Base-by-base conservation (phyloP, 2,329 filamentous ascomycete genomes). In the Cladosporium colombiae region DNA sequence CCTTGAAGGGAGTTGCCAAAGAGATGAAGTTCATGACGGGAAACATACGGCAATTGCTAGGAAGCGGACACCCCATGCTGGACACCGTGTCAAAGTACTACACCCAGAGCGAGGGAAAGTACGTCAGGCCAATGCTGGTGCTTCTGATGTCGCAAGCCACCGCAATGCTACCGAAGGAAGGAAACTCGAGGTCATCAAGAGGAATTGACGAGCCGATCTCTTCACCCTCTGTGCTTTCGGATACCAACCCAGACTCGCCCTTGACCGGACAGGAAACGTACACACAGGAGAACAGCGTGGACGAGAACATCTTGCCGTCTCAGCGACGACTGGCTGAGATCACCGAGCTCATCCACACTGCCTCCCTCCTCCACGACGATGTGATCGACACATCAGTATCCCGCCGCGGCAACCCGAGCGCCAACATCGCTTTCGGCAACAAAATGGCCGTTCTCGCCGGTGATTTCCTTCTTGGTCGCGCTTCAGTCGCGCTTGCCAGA, bases 61-160 rank as follows among this genome's bases (percentile, higher is more conserved):
- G 94, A 6, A 97, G 93, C 0, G 94, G 94, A 6, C 94, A 99
- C 76, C 95, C 95, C 0, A 93, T 93, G 55, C 86, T 99, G 67
- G 95, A 98, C 76, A 93, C 92, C 50, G 94, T 93, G 31, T 93
- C 95, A 62, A 99, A 99, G 80, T 99, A 99, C 83, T 99, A 99
- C 79, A 97, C 95, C 25, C 91, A 94, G 74, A 91, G 91, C 67
- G 93, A 98, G 83, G 95, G 95, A 69, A 99, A 99, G 82, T 95
- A 98, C 79, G 89, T 99, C 72, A 89, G 95, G 71, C 95, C 95
- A 33, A 87, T 97, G 78, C 90, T 99, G 68, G 93, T 99, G 33
- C 86, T 99, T 68, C 88, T 99, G 73, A 98, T 99, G 94, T 94
- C 93, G 68, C 88, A 93, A 76, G 95, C 95, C 5, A 97, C 94